Conservation (phyloP, 768 basidiomycete genomes). For the Suillus brevipes region DNA sequence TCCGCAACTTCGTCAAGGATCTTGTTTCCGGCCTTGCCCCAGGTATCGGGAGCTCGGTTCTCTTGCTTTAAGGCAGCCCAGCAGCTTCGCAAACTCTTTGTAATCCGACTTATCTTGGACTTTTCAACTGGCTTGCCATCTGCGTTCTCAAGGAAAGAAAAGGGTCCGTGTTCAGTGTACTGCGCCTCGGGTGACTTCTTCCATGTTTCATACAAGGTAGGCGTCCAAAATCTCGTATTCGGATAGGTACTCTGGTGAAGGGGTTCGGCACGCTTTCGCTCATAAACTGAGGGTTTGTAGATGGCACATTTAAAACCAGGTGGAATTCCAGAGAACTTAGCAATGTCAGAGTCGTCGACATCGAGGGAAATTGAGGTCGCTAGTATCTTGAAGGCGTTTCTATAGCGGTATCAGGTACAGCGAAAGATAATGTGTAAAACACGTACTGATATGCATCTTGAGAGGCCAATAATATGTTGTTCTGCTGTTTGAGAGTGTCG, state of each 20-base stretch:
- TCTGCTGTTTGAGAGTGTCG: background rate
- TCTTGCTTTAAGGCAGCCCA: background rate
- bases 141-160: background rate
- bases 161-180: background rate
- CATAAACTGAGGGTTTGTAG: background rate
- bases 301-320: background rate
- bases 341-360: background rate
- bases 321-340: background rate
- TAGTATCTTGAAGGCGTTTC: background rate
- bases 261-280: background rate
- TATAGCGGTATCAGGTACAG: background rate
- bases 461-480: background rate
- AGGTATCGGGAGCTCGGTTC: background rate
- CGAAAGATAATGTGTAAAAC: background rate
- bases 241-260: background rate
- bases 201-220: background rate
- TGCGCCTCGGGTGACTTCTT: background rate
- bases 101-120: background rate
- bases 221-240: background rate
- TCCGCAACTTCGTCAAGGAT: background rate
- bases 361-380: background rate
- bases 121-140: background rate
- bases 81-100: background rate
- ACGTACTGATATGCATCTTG: background rate
- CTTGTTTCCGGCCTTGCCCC: background rate